Evolutionary conservation across 805 yeast species (phyloP), one percentile per base, ranked within the genome.

Genomic region (Saccharomycopsis fibuligera): DNA sequence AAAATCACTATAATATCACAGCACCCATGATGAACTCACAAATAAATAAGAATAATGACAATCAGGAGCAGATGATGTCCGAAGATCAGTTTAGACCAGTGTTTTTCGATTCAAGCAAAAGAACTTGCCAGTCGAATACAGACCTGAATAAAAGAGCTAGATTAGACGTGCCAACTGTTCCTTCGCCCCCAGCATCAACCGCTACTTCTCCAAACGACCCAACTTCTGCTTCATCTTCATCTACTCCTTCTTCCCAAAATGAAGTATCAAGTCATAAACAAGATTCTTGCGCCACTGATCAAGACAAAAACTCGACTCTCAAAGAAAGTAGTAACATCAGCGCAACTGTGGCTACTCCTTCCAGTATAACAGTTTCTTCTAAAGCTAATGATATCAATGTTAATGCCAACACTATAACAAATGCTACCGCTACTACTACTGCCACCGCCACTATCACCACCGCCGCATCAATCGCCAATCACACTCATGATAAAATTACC

Each of bases 21-120:
- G n/a, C n/a, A n/a, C n/a, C n/a, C n/a, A 44, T 23, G 33, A 69
- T 69, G 73, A 67, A 60, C 53, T 64, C 70, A 5, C 72, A 67
- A 47, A 45, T 64, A 30, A 68, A 70, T 49, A 67, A 69, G 51
- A 59, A 58, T 46, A 45, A 47, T n/a, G 60, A 68, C 19, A 64
- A 65, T 47, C 65, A 68, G 48, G 68, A 68, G 44, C 69, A 67
- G 49, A 54, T 62, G 35, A 59, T 60, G 44, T 56, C 62, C 2
- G 68, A 67, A 48, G 62, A 62, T 22, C 62, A 61, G 44, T 59
- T 60, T 54, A 55, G 62, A 48, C 55, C 49, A 24, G 61, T 57
- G 38, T 61, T 59, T 16, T 33, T 33, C n/a, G 37, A 33, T n/a
- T 33, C 37, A 10, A 17, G 37, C 14, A 33, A 33, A n/a, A 33